These are phyloP conservation scores for Apophysomyces elegans DNA, from an alignment of 371 early-diverging fungal genomes.

Conservation along the genomic window DNA sequence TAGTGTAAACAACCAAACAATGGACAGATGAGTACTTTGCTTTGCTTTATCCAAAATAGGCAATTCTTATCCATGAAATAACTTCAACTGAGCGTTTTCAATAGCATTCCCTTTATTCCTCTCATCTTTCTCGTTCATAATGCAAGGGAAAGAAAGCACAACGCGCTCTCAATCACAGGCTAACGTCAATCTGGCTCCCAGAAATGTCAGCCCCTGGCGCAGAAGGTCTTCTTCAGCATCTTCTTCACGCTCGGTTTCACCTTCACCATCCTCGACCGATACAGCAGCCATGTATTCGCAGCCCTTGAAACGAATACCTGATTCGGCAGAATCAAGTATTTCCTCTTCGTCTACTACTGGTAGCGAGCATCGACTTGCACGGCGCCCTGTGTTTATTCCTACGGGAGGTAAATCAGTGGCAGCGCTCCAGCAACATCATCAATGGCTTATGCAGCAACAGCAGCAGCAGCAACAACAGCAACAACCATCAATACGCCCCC, in stretches of 20 bases:
- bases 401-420: constrained; percentile 42
- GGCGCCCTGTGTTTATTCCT: constrained; percentile 17
- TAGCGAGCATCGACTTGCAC: constrained; percentile 14
- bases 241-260: background rate
- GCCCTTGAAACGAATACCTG: background rate
- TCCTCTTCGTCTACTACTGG: background rate
- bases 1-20: constrained; percentile 7
- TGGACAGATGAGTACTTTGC: background rate
- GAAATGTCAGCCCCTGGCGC: background rate
- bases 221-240: background rate
- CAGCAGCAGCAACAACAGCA: constrained; percentile 18
- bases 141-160: constrained; percentile 3
- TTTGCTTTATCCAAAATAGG: constrained; percentile 3
- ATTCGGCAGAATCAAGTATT: background rate
- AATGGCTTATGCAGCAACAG: constrained; percentile 44
- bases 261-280: background rate
- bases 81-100: background rate
- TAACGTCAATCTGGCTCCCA: background rate
- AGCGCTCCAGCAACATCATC: constrained; percentile 43
- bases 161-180: background rate
- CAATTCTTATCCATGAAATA: background rate
- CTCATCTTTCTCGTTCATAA: background rate
- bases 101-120: background rate
- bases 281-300: background rate
- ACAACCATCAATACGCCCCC: background rate